These are phyloP conservation scores for Neurospora cerealis DNA, from an alignment of 495 filamentous ascomycete species.

Conservation along the genomic window DNA sequence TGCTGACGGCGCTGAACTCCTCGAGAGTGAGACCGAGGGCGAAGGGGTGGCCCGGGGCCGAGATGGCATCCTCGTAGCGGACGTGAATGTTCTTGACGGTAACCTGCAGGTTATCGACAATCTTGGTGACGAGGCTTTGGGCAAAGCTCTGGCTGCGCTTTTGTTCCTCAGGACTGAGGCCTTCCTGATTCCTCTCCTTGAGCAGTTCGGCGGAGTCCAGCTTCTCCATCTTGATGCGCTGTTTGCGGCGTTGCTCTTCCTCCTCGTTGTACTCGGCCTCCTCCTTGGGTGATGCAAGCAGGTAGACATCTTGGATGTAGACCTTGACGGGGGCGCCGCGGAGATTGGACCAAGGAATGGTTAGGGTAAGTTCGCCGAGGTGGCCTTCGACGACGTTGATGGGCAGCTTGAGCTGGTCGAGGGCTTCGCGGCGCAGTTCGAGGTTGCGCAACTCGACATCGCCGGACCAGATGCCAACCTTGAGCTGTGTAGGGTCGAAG, in stretches of 20 bases:
- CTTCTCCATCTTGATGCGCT: constrained; percentile 93
- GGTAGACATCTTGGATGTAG: constrained; percentile 91
- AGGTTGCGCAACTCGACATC: constrained; percentile 90
- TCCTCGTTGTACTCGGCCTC: constrained; percentile 87
- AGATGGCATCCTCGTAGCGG: constrained; percentile 95
- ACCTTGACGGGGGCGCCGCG: constrained; percentile 88
- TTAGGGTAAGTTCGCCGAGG: constrained; percentile 77
- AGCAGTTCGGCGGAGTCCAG: constrained; percentile 89
- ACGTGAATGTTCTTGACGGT: constrained; percentile 97
- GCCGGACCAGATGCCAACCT: constrained; percentile 96
- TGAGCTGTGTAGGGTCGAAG: constrained; percentile 91
- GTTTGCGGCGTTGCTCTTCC: constrained; percentile 73
- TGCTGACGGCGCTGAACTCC: constrained; percentile 93
- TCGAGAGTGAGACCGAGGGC: constrained; percentile 83
- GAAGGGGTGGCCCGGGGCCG: constrained; percentile 90
- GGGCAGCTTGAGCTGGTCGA: constrained; percentile 91
- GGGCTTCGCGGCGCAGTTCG: constrained; percentile 83
- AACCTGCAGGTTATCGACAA: constrained; percentile 95
- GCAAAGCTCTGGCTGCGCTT: constrained; percentile 95
- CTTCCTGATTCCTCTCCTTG: constrained; percentile 83
- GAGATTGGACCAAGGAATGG: constrained; percentile 94
- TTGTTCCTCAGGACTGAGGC: constrained; percentile 87
- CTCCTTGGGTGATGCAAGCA: constrained; percentile 88
- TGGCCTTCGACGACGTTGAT: constrained; percentile 95
- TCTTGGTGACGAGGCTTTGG: constrained; percentile 84